Conservation (phyloP, 2,329 filamentous ascomycete species). For the Hyphodiscus sp. region DNA sequence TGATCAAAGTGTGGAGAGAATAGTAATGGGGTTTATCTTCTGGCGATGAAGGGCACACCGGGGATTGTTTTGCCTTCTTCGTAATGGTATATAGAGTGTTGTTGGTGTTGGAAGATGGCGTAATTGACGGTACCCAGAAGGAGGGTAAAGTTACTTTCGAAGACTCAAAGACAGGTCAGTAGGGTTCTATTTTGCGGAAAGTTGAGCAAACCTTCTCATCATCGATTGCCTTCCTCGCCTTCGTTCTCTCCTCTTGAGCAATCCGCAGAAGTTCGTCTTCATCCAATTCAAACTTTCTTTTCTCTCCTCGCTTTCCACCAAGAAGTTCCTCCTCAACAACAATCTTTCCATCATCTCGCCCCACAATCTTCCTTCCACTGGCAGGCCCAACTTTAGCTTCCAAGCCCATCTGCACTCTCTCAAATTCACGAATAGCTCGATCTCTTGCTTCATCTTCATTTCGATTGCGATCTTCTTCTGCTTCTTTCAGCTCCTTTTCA, state of each 20-base stretch:
- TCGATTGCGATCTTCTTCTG: conserved; percentile 50
- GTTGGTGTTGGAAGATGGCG: conserved; percentile 58
- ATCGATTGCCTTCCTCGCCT: conserved; percentile 63
- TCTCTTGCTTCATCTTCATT: conserved; percentile 64
- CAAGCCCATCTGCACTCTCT: conserved; percentile 70
- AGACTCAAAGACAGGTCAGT: conserved; percentile 31
- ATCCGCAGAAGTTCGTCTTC: conserved; percentile 68
- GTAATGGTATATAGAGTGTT: conserved; percentile 47
- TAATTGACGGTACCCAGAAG: conserved; percentile 89
- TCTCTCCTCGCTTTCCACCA: conserved; percentile 36
- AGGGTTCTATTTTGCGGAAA: not conserved
- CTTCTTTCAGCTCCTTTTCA: conserved; percentile 55
- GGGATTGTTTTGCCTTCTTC: conserved; percentile 60
- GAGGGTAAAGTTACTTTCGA: conserved; percentile 67
- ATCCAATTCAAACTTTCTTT: conserved; percentile 77
- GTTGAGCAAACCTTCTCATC: conserved; percentile 55
- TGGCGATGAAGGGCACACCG: conserved; percentile 70
- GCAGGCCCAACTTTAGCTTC: conserved; percentile 32
- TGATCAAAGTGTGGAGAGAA: conserved; percentile 70
- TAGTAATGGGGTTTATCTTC: conserved; percentile 63
- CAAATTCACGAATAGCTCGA: conserved; percentile 74
- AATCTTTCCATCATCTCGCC: conserved; percentile 37
- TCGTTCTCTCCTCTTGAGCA: conserved; percentile 61
- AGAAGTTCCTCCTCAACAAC: conserved; percentile 33
- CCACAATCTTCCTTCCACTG: conserved; percentile 32